Evolutionary conservation across 1,139 yeast genomes (phyloP).

Genomic region (Torulaspora pretoriensis): DNA sequence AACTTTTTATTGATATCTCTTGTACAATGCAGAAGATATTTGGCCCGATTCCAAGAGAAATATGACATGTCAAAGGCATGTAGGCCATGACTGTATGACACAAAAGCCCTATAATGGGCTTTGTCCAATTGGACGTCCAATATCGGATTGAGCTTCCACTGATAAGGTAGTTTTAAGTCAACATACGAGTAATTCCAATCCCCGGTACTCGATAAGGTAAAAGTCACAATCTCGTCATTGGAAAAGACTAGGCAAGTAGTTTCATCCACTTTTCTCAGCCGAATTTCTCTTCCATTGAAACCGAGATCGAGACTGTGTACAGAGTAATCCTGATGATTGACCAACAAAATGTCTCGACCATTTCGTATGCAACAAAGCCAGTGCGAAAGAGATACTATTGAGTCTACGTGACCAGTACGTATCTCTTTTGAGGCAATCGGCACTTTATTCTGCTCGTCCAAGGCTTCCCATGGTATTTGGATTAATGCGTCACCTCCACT

Average conservation of each 20-base stretch:
- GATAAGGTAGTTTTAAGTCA: conserved; percentile 20
- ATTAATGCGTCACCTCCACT: conserved; percentile 1
- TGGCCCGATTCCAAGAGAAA: conserved; percentile 23
- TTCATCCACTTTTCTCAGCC: conserved; percentile 10
- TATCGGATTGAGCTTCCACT: conserved; percentile 20
- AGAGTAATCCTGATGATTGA: conserved; percentile 1
- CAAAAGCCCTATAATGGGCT: conserved; percentile 11
- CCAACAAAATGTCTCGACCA: conserved; percentile 4
- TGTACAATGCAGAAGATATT: conserved; percentile 26
- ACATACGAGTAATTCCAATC: conserved; percentile 5
- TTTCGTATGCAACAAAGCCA: conserved; percentile 7
- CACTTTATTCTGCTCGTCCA: background rate
- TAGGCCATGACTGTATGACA: conserved; percentile 25
- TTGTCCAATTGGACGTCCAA: conserved; percentile 17
- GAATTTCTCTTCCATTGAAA: conserved; percentile 10
- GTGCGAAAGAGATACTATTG: conserved; percentile 1
- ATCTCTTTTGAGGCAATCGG: background rate
- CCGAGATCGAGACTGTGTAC: conserved; percentile 1
- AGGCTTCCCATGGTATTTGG: conserved; percentile 1
- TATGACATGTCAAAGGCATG: conserved; percentile 21
- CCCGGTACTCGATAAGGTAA: conserved; percentile 1
- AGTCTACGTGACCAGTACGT: conserved; percentile 1
- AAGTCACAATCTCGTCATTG: conserved; percentile 12
- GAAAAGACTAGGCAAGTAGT: conserved; percentile 12
- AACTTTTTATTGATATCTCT: conserved; percentile 25